Base-by-base conservation (phyloP, 2,329 filamentous ascomycete species). In the Aspergillus sp. region DNA sequence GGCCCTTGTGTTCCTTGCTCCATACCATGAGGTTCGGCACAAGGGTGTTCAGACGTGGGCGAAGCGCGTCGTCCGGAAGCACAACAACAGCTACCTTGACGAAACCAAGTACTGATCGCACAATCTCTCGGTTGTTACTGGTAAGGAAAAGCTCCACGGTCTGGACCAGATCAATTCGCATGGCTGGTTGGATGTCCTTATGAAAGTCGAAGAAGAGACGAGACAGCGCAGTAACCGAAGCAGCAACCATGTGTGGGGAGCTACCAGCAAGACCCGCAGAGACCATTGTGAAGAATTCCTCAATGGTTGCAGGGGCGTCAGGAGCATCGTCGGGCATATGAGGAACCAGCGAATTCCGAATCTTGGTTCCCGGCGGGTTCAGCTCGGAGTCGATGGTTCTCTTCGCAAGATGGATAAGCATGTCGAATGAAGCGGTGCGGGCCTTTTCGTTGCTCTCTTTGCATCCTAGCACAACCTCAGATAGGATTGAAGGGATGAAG, bases 371-470 rank as follows among this genome's bases (percentile, higher is more conserved):
- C 4, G 73, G 55, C 1, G 77, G 76, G 60, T 79, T 79, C 33
- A 68, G 71, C 54, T 78, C 75, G 1, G 90, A 86, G 59, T 87
- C 82, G 19, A 86, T 84, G 81, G 97, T 92, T 66, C 88, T 89
- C 71, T 91, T 85, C 15, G 91, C 93, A 84, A 98, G 93, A 45
- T 89, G 82, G 20, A 99, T 89, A 12, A 99, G 83, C 15, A 98
- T 82, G 51, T 96, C 91, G 71, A 97, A 99, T 0, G 95, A 93
- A 2, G 89, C 87, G 53, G 90, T 92, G 62, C 95, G 84, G 0
- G 95, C 93, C 70, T 92, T 92, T 75, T 99, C 95, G 70, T 99
- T 99, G 70, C 95, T 91, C 78, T 99, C 95, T 75, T 99, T 99
- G 77, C 92, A 96, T 61, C 91, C 90, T 61, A 99, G 92, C 52